These are phyloP conservation scores for Taxillus chinensis DNA, from an alignment of 164 flowering plant species.

Conservation along the genomic window DNA sequence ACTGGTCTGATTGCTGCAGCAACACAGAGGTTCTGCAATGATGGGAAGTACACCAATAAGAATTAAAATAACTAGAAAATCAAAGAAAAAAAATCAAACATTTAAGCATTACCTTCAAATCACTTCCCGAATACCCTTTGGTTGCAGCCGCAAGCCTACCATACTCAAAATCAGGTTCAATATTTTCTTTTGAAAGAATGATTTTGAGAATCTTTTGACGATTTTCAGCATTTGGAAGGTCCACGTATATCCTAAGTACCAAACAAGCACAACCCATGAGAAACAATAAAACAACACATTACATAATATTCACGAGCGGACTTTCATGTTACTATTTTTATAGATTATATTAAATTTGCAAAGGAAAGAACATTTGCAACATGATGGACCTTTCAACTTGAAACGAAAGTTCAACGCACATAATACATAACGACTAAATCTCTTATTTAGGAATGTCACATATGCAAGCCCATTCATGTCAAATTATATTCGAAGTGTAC, in stretches of 20 bases:
- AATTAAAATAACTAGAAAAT: not conserved
- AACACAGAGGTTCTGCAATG: slow-evolving; percentile 80
- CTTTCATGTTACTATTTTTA: too few species aligned
- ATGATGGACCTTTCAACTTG: too few species aligned
- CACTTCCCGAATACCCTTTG: slow-evolving; percentile 98
- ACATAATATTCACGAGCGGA: too few species aligned
- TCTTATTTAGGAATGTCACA: too few species aligned
- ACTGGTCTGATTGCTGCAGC: slow-evolving; percentile 98
- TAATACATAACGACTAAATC: too few species aligned
- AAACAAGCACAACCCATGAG: slow-evolving; percentile 9
- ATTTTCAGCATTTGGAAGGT: slow-evolving; percentile 85
- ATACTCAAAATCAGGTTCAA: slow-evolving; percentile 50
- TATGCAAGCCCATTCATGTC: too few species aligned
- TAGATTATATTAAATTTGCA: too few species aligned
- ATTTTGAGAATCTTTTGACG: slow-evolving; percentile 78
- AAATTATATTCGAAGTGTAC: too few species aligned
- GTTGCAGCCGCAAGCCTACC: slow-evolving; percentile 75
- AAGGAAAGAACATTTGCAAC: too few species aligned
- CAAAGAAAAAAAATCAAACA: not conserved
- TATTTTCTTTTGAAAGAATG: slow-evolving; percentile 64
- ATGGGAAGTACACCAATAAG: slow-evolving; percentile 2
- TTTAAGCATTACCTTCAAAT: slow-evolving; percentile 59
- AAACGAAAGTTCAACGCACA: too few species aligned
- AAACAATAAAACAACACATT: too few species aligned
- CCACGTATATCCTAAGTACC: slow-evolving; percentile 77